Percentiles rank a stretch among this genome's conserved stretches.
Conservation (phyloP, 164 flowering plant species). For the Vitis riparia region DNA sequence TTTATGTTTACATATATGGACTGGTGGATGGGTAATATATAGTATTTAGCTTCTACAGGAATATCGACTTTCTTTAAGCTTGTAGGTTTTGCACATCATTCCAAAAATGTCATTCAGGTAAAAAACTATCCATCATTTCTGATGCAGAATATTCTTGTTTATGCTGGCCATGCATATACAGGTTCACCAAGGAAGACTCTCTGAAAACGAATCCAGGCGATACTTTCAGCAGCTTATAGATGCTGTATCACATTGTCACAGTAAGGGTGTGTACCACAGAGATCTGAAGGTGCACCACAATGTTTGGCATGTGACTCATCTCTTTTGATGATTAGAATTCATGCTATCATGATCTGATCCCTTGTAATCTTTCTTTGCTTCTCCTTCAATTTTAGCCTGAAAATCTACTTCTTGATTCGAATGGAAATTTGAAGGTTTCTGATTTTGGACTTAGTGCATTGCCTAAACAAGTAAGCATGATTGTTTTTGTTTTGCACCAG, state of each 20-base stretch:
- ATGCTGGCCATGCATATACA: conserved; percentile 18
- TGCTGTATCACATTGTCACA: conserved; percentile 92
- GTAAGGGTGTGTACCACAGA: conserved; percentile 92
- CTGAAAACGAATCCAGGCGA: conserved; percentile 62
- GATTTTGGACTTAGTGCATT: conserved; percentile 99
- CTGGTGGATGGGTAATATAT: no score
- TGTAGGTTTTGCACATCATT: no score
- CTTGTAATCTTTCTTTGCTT: conserved; percentile 4
- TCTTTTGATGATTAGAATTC: background rate
- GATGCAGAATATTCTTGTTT: background rate
- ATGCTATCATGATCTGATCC: background rate
- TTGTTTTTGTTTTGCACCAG: conserved; percentile 2
- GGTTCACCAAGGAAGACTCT: conserved; percentile 78
- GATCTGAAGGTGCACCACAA: conserved; percentile 74
- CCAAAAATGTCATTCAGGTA: no score
- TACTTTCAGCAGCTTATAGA: conserved; percentile 97
- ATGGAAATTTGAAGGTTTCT: conserved; percentile 86
- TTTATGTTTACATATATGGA: no score
- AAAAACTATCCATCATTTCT: no score
- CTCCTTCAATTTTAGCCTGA: conserved; percentile 65
- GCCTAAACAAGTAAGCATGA: conserved; percentile 63
- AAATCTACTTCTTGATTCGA: conserved; percentile 89
- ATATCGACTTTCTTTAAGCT: no score
- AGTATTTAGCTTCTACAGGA: no score
- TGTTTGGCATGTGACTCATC: background rate